Percentiles rank a stretch among this genome's conserved stretches.
Evolutionary conservation across 805 yeast genomes (phyloP).

Genomic region (Candida stauntonica): DNA sequence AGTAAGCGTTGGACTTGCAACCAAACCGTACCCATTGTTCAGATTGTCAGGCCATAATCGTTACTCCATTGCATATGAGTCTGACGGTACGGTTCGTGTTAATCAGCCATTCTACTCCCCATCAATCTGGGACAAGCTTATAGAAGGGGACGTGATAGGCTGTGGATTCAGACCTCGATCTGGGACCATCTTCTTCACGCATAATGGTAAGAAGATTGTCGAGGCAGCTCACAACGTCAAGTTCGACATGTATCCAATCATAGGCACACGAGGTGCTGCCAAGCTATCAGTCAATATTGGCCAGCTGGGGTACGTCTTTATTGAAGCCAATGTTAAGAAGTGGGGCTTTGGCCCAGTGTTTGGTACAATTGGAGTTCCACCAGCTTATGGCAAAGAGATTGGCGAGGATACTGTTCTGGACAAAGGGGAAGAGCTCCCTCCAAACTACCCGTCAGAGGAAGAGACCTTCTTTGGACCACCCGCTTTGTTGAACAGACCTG

Average conservation of each 20-base stretch:
- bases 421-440: constrained; percentile 71
- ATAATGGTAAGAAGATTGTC: constrained; percentile 85
- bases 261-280: constrained; percentile 82
- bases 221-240: constrained; percentile 78
- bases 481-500: constrained; percentile 12
- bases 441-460: constrained; percentile 61
- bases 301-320: constrained; percentile 72
- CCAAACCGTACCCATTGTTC: constrained; percentile 91
- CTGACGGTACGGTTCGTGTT: constrained; percentile 72
- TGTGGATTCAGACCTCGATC: constrained; percentile 80
- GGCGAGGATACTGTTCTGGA: constrained; percentile 54
- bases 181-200: constrained; percentile 87
- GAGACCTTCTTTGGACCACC: constrained; percentile 55
- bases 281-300: constrained; percentile 87
- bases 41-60: constrained; percentile 89
- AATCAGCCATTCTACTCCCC: constrained; percentile 53
- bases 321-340: constrained; percentile 79
- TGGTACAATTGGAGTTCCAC: constrained; percentile 43
- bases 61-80: constrained; percentile 83
- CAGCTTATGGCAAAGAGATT: constrained; percentile 38
- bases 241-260: constrained; percentile 75
- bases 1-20: constrained; percentile 74
- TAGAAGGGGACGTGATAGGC: constrained; percentile 88
- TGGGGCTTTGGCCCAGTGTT: constrained; percentile 62
- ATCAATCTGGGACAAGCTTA: constrained; percentile 45